Evolutionary conservation across 352 stramenopile species (phyloP).

Genomic region (Phytopythium sindhum): DNA sequence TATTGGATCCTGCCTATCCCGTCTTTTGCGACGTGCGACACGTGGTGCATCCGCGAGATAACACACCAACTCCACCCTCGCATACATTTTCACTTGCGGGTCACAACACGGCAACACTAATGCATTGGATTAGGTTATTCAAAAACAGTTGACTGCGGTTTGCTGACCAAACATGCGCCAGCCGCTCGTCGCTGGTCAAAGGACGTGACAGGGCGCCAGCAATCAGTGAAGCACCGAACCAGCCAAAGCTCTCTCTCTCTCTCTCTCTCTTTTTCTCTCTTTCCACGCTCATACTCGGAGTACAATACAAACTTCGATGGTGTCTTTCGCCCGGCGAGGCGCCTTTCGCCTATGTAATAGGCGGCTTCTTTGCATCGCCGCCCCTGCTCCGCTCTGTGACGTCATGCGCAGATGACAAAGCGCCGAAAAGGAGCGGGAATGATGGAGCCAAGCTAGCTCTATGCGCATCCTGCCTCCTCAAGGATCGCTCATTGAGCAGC

Average conservation of each 20-base stretch:
- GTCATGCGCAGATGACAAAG: background rate
- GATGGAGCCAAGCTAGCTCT: slow-evolving; percentile 2
- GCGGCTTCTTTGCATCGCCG: background rate
- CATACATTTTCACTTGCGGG: background rate
- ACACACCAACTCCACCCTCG: background rate
- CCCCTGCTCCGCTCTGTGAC: background rate
- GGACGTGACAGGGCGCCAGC: background rate
- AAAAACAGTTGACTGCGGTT: slow-evolving; percentile 1
- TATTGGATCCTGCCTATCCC: background rate
- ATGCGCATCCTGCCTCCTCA: background rate
- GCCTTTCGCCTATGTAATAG: background rate
- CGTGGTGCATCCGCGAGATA: background rate
- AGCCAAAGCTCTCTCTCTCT: background rate
- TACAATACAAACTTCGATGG: background rate
- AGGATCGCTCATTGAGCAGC: too few relatives aligned
- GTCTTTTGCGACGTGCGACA: background rate
- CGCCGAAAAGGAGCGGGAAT: background rate
- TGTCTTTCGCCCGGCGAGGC: background rate
- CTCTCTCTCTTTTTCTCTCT: background rate
- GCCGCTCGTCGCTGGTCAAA: slow-evolving; percentile 4
- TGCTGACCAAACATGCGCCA: background rate
- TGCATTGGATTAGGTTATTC: background rate
- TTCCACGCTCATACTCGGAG: background rate
- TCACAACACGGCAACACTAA: background rate
- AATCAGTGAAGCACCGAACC: slow-evolving; percentile 1